Conservation (phyloP, 116 monocot species). For the Papilionanthe hybrid region DNA sequence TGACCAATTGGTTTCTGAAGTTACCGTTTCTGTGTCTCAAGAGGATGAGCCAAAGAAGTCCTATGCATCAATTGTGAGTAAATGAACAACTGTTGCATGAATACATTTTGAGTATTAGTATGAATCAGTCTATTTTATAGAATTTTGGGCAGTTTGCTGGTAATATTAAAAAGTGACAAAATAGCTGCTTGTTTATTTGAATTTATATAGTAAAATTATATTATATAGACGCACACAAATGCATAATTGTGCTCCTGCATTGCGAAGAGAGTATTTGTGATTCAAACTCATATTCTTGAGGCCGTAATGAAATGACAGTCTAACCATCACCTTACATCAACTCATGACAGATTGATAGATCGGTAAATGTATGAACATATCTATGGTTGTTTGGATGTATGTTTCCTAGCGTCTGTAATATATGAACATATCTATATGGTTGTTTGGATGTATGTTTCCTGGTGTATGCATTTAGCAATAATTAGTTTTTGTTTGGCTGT, state of each 20-base stretch:
- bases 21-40: constrained; percentile 17
- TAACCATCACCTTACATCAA: neutral
- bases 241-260: neutral
- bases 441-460: neutral
- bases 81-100: neutral
- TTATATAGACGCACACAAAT: neutral
- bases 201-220: neutral
- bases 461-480: too few relatives aligned
- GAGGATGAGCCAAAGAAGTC: constrained; percentile 65
- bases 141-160: neutral
- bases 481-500: too few relatives aligned
- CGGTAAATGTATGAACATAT: neutral
- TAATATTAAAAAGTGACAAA: neutral
- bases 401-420: neutral
- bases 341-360: neutral
- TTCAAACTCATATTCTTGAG: neutral
- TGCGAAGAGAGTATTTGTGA: neutral
- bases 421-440: neutral
- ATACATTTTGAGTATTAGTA: neutral
- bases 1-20: constrained; percentile 14
- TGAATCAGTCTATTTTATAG: neutral
- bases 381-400: neutral
- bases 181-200: neutral
- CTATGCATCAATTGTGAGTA: constrained; percentile 85
- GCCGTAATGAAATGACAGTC: neutral